These are phyloP conservation scores for Rhodotorula sp. DNA, from an alignment of 1,284 basidiomycete genomes.

Conservation along the genomic window DNA sequence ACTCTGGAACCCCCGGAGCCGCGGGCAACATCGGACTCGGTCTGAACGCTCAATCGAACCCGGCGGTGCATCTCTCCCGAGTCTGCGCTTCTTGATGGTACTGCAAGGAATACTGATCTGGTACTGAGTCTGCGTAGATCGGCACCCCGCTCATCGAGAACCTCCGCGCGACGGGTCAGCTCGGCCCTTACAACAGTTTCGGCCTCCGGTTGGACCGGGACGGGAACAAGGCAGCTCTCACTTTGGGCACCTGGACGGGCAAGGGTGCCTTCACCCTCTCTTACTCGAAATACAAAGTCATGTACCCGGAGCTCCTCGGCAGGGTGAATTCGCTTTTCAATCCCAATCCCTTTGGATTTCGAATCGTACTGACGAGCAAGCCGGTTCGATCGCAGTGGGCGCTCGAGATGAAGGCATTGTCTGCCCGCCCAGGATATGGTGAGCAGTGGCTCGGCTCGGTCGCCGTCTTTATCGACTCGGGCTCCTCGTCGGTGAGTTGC, in stretches of 20 bases:
- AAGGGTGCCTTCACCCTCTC: neutral
- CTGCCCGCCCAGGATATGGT: neutral
- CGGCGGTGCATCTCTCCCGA: neutral
- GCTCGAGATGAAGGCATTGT: neutral
- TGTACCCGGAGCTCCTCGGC: neutral
- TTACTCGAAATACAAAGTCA: neutral
- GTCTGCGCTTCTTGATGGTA: too few relatives aligned
- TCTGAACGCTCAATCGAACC: neutral
- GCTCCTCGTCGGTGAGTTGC: neutral
- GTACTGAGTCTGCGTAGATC: neutral
- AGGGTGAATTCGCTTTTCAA: neutral
- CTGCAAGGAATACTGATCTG: too few relatives aligned
- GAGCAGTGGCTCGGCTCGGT: neutral
- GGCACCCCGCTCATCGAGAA: constrained; percentile 6
- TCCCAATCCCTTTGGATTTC: too few relatives aligned
- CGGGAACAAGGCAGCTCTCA: neutral
- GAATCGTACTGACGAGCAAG: too few relatives aligned
- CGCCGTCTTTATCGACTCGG: constrained; percentile 7
- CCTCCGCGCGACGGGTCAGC: constrained; percentile 1
- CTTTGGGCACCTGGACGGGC: neutral
- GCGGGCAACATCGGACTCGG: constrained; percentile 1
- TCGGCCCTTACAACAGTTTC: neutral
- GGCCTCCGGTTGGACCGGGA: neutral
- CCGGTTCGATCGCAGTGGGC: constrained; percentile 5
- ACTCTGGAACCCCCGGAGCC: neutral